Conservation (phyloP, 2,329 filamentous ascomycete genomes). For the Aspergillus alliaceus region DNA sequence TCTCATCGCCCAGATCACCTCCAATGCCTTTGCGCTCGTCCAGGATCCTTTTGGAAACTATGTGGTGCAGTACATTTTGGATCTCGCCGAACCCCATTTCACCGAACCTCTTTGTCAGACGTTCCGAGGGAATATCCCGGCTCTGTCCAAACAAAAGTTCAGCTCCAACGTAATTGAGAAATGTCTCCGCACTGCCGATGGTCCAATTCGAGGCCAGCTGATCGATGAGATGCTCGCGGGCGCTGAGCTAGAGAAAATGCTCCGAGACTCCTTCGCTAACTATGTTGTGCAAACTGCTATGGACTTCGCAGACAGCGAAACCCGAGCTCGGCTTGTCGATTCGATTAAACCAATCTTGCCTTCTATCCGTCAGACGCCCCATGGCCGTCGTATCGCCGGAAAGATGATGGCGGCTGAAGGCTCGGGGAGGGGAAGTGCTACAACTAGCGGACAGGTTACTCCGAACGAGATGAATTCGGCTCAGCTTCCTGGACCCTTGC, state of each 20-base stretch:
- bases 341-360: conserved; percentile 81
- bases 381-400: conserved; percentile 88
- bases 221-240: conserved; percentile 76
- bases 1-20: conserved; percentile 83
- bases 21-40: conserved; percentile 82
- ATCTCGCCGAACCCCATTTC: conserved; percentile 82
- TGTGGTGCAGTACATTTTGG: conserved; percentile 97
- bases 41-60: conserved; percentile 99
- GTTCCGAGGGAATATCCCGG: conserved; percentile 71
- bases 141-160: conserved; percentile 93
- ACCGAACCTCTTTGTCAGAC: conserved; percentile 83
- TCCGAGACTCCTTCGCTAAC: conserved; percentile 92
- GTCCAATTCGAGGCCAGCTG: conserved; percentile 73
- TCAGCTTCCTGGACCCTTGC: conserved; percentile 34
- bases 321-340: conserved; percentile 76
- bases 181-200: conserved; percentile 79
- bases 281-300: conserved; percentile 97
- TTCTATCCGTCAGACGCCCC: conserved; percentile 83
- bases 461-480: conserved; percentile 40
- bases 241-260: conserved; percentile 79
- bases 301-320: conserved; percentile 74
- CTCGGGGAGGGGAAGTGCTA: conserved; percentile 38
- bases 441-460: conserved; percentile 39
- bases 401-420: conserved; percentile 69
- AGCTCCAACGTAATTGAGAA: conserved; percentile 99